These are phyloP conservation scores for Heritiera littoralis DNA, from an alignment of 345 rosid genomes.

Conservation along the genomic window DNA sequence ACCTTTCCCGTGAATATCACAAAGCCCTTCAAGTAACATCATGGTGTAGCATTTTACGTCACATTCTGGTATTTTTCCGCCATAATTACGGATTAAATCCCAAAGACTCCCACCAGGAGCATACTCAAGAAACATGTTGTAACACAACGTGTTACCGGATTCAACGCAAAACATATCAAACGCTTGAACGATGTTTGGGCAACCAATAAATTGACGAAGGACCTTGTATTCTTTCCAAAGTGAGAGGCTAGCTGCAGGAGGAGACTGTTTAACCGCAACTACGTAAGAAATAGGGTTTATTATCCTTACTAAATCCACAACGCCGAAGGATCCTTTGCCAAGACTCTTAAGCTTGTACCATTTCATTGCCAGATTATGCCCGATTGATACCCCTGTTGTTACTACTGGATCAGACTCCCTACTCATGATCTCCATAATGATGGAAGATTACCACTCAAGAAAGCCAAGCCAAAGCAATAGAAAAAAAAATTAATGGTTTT, in stretches of 20 bases:
- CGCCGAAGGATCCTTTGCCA: background rate
- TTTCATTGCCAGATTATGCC: background rate
- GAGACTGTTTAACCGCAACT: background rate
- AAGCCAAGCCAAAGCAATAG: too few relatives aligned
- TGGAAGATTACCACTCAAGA: too few relatives aligned
- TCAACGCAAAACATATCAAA: background rate
- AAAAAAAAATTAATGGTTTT: too few relatives aligned
- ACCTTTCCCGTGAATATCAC: background rate
- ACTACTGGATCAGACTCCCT: background rate
- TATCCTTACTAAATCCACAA: background rate
- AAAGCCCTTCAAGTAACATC: slow-evolving; percentile 1
- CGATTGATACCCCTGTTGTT: background rate
- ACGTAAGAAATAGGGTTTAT: too few relatives aligned
- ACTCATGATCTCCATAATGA: background rate
- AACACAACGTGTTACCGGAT: too few relatives aligned
- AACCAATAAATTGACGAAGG: background rate
- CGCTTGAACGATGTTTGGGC: background rate
- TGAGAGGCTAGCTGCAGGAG: background rate
- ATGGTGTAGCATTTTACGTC: background rate
- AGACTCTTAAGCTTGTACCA: background rate
- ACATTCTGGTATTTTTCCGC: background rate
- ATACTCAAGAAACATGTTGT: background rate
- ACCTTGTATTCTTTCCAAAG: background rate
- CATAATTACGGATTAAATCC: background rate
- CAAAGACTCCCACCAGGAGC: background rate